A percentile compares a stretch with the other conserved stretches of the same genome.
phyloP scores from a whole-genome alignment of 805 yeast species.

The Starmerella bombi region DNA sequence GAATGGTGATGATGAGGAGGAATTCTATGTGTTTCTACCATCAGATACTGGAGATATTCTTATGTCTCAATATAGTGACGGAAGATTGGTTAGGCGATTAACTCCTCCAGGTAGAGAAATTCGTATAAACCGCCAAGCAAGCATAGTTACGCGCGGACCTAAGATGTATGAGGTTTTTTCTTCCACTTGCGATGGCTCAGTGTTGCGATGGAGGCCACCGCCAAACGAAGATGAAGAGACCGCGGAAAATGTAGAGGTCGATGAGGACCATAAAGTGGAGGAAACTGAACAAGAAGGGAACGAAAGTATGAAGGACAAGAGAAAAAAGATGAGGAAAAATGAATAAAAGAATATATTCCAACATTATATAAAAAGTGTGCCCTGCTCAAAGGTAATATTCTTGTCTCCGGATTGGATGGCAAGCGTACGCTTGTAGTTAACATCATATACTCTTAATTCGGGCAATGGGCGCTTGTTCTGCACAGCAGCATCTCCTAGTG shows the following conservation, averaged over 20 bases:
- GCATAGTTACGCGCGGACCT: constrained; percentile 39
- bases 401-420: constrained; percentile 34
- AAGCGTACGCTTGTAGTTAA: constrained; percentile 51
- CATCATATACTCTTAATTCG: constrained; percentile 49
- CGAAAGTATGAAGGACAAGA: background rate
- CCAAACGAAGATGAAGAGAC: background rate
- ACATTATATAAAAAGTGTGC: constrained; percentile 12
- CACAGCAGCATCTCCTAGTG: constrained; percentile 22
- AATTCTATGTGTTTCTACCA: constrained; percentile 43
- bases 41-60: constrained; percentile 63
- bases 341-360: background rate
- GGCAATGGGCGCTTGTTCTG: constrained; percentile 36
- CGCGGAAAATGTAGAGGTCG: constrained; percentile 2
- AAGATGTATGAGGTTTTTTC: constrained; percentile 38
- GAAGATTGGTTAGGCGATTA: constrained; percentile 49
- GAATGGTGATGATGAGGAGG: background rate
- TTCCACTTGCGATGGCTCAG: constrained; percentile 58
- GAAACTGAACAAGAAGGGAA: background rate
- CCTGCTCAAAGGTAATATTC: constrained; percentile 12
- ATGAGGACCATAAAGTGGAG: background rate
- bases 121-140: constrained; percentile 33
- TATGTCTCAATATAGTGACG: constrained; percentile 45
- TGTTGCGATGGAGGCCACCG: constrained; percentile 36
- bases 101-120: constrained; percentile 23
- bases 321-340: background rate